phyloP scores from a whole-genome alignment of 2,329 filamentous ascomycete genomes.

The Pseudogymnoascus sp. region DNA sequence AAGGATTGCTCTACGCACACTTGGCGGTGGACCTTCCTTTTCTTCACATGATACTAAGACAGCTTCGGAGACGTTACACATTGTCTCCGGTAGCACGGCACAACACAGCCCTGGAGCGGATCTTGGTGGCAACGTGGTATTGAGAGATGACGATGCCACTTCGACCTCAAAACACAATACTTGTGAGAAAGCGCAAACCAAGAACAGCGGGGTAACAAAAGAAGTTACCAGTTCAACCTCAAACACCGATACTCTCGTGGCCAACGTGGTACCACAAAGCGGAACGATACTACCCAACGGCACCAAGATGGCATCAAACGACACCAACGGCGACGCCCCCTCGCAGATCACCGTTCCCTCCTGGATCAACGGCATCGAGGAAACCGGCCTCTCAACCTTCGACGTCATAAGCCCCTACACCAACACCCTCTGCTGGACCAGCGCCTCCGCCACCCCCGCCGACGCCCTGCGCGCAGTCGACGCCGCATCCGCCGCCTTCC shows the following conservation, averaged over 20 bases:
- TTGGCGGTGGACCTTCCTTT: not conserved
- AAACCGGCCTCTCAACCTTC: constrained; percentile 36
- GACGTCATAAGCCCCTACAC: constrained; percentile 43
- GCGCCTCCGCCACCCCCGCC: constrained; percentile 41
- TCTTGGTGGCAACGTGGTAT: not conserved
- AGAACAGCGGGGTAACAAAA: not conserved
- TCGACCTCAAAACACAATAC: not conserved
- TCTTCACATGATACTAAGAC: not conserved
- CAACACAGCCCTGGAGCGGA: not conserved
- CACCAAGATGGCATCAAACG: not conserved
- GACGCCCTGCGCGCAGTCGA: constrained; percentile 46
- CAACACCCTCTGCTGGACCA: constrained; percentile 38
- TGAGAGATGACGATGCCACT: not conserved
- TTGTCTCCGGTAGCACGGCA: no score
- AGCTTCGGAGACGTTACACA: not conserved
- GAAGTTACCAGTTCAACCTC: not conserved
- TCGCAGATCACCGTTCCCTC: constrained; percentile 33
- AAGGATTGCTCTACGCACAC: not conserved
- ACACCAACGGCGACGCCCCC: constrained; percentile 12
- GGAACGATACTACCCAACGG: not conserved
- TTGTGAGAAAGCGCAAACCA: not conserved
- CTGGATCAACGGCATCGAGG: constrained; percentile 41
- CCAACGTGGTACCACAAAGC: not conserved
- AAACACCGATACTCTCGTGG: not conserved
- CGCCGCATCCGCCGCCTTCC: constrained; percentile 49